phyloP scores from a whole-genome alignment of 768 basidiomycete species.

The Auricularia sp. region DNA sequence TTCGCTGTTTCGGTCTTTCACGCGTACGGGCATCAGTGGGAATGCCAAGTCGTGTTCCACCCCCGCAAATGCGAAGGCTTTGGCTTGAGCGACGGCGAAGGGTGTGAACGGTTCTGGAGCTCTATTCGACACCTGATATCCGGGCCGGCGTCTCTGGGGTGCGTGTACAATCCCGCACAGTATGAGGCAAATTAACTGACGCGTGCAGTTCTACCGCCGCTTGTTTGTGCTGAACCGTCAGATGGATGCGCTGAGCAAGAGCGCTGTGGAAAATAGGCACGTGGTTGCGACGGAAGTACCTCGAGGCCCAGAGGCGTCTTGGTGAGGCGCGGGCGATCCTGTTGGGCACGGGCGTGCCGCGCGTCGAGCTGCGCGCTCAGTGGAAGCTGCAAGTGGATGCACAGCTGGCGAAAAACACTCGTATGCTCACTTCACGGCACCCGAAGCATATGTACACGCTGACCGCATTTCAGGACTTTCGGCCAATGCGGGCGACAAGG shows the following conservation, averaged over 20 bases:
- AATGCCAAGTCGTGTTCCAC: constrained; percentile 27
- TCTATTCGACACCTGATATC: constrained; percentile 25
- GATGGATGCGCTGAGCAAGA: not conserved
- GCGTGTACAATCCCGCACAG: not conserved
- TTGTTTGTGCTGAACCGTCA: not conserved
- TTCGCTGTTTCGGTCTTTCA: constrained; percentile 31
- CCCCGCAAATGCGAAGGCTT: constrained; percentile 21
- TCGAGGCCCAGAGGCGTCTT: not conserved
- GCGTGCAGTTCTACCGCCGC: not conserved
- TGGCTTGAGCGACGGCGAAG: constrained; percentile 28
- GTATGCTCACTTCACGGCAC: not conserved
- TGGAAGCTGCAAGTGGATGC: not conserved
- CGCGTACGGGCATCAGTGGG: constrained; percentile 30
- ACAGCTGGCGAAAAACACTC: not conserved
- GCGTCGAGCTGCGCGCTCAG: not conserved
- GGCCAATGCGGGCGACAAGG: not conserved
- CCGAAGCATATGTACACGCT: too few relatives aligned
- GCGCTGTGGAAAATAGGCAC: too few relatives aligned
- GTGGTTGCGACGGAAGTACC: not conserved
- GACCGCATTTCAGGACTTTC: not conserved
- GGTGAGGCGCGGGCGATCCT: not conserved
- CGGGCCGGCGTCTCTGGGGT: constrained; percentile 26
- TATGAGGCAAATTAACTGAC: not conserved
- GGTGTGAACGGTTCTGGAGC: constrained; percentile 27
- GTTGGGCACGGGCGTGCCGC: not conserved